phyloP scores from a whole-genome alignment of 2,329 filamentous ascomycete species.

The Colletotrichum kahawae region DNA sequence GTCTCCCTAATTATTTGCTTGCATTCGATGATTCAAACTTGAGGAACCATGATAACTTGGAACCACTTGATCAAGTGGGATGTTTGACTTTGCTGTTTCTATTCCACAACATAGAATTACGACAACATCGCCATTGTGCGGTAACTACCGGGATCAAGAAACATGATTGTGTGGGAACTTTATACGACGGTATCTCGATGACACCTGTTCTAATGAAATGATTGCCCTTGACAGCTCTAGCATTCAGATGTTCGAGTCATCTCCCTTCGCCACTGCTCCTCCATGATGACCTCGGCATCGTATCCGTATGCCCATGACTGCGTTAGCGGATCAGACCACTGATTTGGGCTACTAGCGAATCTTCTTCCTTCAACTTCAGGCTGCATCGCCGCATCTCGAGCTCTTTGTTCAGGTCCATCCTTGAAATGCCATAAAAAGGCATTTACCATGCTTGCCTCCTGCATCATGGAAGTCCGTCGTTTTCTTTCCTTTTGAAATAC shows the following conservation, averaged over 20 bases:
- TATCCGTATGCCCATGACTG: slow-evolving; percentile 54
- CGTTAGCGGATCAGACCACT: slow-evolving; percentile 52
- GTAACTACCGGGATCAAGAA: no score
- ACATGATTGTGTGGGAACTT: no score
- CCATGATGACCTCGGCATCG: slow-evolving; percentile 45
- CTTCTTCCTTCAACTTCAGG: slow-evolving; percentile 41
- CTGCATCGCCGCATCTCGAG: slow-evolving; percentile 44
- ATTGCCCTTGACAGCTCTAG: not conserved
- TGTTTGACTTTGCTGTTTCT: not conserved
- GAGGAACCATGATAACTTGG: not conserved
- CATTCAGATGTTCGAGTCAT: not conserved
- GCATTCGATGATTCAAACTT: not conserved
- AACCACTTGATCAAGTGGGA: no score
- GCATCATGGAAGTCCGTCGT: slow-evolving; percentile 63
- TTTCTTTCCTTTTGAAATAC: slow-evolving; percentile 63
- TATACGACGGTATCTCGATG: not conserved
- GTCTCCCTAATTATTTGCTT: not conserved
- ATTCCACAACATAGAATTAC: not conserved
- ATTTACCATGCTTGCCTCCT: slow-evolving; percentile 60
- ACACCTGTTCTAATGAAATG: not conserved
- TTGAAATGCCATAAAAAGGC: slow-evolving; percentile 51
- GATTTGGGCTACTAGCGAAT: slow-evolving; percentile 47
- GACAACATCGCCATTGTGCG: not conserved
- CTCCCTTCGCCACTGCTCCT: slow-evolving; percentile 28
- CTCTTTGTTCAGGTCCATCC: slow-evolving; percentile 45